Evolutionary conservation across 192 early-diverging fungal genomes (phyloP), one percentile per base, ranked within the genome.

Genomic region (Funneliformis mosseae): DNA sequence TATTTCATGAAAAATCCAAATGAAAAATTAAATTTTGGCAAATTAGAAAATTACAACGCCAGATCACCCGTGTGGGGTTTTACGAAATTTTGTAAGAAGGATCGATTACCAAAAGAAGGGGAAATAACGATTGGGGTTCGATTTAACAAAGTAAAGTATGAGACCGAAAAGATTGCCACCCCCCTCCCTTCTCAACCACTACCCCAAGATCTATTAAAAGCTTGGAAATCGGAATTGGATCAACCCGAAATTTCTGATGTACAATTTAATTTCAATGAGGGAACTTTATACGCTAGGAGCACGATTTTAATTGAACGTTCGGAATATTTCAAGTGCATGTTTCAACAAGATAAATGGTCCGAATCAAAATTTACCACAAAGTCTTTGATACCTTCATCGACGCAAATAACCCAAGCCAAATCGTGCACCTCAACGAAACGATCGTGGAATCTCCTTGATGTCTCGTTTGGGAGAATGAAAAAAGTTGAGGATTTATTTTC

Each of bases 41-140:
- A 59, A 55, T 74, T 74, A 59, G 50, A 59, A 33, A 74, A 74
- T 25, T 74, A 74, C 38, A 55, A 46, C 28, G 16, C 33, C 5
- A 74, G 50, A 59, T 55, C 43, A 8, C 46, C 45, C 8, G 27
- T 46, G 3, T 74, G 46, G 42, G 73, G 73, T 74, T 55, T 55
- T 28, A 25, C 73, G 33, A 59, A 74, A 46, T 74, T 59, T 50
- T 33, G 25, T 50, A 28, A 33, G 55, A 74, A 50, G n/a, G 45
- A 27, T 18, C 16, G 25, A n/a, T 50, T 74, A 50, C 73, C 73
- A 8, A 46, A 27, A 74, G 50, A 74, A 33, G 73, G 43, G 3
- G 73, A 74, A 74, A 14, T 74, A 50, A 74, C 73, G 5, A 74
- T 74, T n/a, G 73, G 73, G 5, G 73, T 74, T n/a, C 12, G 67